phyloP scores from a whole-genome alignment of 2,329 filamentous ascomycete genomes.

The Colletotrichum tabaci region DNA sequence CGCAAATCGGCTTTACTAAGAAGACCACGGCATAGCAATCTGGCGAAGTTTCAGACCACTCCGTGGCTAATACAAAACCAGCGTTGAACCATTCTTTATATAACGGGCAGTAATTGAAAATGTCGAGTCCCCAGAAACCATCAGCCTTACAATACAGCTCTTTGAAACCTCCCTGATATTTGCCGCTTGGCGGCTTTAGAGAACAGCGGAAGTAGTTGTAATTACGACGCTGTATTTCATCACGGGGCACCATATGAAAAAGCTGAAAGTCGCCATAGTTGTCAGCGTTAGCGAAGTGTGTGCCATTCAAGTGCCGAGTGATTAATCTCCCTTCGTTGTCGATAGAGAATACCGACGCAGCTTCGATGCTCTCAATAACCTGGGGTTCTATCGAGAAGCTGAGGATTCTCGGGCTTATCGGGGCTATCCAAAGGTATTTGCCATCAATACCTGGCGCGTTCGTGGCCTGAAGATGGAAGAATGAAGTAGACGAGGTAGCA shows the following conservation, averaged over 20 bases:
- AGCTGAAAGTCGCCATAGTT: neutral
- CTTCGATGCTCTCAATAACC: neutral
- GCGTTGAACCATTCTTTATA: no score
- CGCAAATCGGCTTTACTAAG: no score
- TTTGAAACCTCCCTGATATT: no score
- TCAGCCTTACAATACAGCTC: no score
- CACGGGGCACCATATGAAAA: neutral
- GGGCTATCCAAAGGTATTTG: neutral
- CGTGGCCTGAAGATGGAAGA: conserved; percentile 1
- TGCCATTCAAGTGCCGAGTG: conserved; percentile 1
- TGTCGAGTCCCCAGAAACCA: no score
- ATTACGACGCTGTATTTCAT: neutral
- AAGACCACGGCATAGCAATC: no score
- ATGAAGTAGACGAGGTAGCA: conserved; percentile 2
- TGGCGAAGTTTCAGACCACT: no score
- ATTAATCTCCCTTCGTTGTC: neutral
- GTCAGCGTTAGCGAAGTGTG: conserved; percentile 13
- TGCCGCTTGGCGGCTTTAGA: no score
- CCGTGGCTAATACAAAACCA: no score
- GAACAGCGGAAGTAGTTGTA: neutral
- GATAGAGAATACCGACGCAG: neutral
- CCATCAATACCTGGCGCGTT: neutral
- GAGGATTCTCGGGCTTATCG: neutral
- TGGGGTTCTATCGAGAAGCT: neutral
- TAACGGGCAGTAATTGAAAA: no score